Conservation (phyloP, 495 filamentous ascomycete species). For the Bombardia bombarda region DNA sequence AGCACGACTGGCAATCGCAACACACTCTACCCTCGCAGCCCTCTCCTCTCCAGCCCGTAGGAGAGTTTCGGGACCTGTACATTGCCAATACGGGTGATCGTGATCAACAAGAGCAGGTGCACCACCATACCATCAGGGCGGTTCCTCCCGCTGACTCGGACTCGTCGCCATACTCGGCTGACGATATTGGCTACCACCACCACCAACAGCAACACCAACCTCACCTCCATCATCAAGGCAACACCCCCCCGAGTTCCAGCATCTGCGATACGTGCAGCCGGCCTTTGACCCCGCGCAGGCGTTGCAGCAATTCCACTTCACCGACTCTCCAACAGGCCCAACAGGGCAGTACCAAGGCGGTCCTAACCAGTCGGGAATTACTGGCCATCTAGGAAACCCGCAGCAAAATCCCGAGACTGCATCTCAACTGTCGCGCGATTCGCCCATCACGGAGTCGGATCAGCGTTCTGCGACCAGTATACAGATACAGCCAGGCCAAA, state of each 20-base stretch:
- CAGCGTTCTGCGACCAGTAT: constrained; percentile 31
- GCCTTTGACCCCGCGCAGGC: constrained; percentile 27
- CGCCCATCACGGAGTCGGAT: constrained; percentile 38
- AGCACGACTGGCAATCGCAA: constrained; percentile 26
- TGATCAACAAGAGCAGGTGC: constrained; percentile 26
- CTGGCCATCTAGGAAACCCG: constrained; percentile 30
- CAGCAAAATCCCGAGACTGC: constrained; percentile 44
- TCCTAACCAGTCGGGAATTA: constrained; percentile 18
- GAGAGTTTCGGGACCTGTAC: constrained; percentile 32
- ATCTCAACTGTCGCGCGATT: constrained; percentile 57
- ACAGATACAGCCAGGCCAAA: constrained; percentile 27
- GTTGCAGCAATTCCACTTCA: constrained; percentile 24
- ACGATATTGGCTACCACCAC: constrained; percentile 34
- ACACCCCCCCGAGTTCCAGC: constrained; percentile 19
- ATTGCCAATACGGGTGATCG: constrained; percentile 29
- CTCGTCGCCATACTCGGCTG: constrained; percentile 30
- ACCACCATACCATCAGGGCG: constrained; percentile 33
- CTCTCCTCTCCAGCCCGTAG: constrained; percentile 37
- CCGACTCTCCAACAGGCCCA: constrained; percentile 22
- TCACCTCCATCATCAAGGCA: constrained; percentile 25
- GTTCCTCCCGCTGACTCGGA: constrained; percentile 27
- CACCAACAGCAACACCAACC: constrained; percentile 32
- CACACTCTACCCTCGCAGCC: constrained; percentile 23
- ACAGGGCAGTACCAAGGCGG: constrained; percentile 31
- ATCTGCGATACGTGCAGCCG: constrained; percentile 26